These are phyloP conservation scores for Xylariaceae sp. DNA, from an alignment of 2,329 filamentous ascomycete genomes.

Conservation along the genomic window DNA sequence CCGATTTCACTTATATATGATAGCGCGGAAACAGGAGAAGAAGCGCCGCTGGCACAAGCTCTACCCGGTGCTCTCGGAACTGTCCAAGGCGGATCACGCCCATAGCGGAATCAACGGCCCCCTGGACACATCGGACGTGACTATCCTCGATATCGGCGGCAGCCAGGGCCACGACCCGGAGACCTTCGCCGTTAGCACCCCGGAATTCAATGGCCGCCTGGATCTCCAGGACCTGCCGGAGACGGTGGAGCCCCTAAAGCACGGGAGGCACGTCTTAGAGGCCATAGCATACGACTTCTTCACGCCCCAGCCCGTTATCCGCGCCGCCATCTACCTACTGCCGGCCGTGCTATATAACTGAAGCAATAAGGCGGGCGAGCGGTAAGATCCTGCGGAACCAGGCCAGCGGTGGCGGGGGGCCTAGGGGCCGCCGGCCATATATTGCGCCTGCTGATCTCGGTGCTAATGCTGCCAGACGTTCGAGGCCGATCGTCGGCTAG, in stretches of 20 bases:
- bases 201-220: slow-evolving; percentile 7
- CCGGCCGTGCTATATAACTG: neutral
- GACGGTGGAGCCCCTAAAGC: slow-evolving; percentile 5
- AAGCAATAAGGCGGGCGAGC: neutral
- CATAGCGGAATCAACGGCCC: neutral
- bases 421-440: neutral
- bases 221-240: slow-evolving; percentile 11
- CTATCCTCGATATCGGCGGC: slow-evolving; percentile 12
- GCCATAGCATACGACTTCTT: slow-evolving; percentile 20
- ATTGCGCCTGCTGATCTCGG: neutral
- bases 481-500: neutral
- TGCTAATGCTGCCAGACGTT: neutral
- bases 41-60: neutral
- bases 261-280: slow-evolving; percentile 5
- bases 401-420: too few species aligned
- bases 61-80: neutral
- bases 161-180: slow-evolving; percentile 9
- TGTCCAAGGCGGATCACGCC: neutral
- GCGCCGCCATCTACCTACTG: neutral
- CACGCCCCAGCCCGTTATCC: slow-evolving; percentile 19
- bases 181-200: slow-evolving; percentile 4
- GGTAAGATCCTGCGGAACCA: neutral
- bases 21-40: neutral
- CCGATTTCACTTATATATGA: neutral
- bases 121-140: slow-evolving; percentile 5